These are phyloP conservation scores for Cystobasidiaceae sp. DNA, from an alignment of 1,284 basidiomycete genomes.

Conservation along the genomic window DNA sequence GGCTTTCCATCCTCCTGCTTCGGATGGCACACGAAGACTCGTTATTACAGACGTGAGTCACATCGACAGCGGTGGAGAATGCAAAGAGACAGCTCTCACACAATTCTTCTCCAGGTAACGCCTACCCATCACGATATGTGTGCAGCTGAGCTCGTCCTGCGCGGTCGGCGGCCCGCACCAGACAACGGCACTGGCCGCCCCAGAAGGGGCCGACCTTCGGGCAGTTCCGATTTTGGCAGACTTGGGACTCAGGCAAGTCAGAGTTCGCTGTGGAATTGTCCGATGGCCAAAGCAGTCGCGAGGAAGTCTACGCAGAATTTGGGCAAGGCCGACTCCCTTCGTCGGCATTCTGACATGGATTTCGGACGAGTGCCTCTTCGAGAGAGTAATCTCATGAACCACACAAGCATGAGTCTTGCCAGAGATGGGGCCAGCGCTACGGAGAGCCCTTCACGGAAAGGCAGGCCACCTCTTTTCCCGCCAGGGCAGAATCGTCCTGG, in stretches of 20 bases:
- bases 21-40: not conserved
- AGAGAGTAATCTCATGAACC: conserved; percentile 4
- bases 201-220: not conserved
- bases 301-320: not conserved
- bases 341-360: not conserved
- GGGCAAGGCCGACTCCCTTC: not conserved
- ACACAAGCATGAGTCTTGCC: not conserved
- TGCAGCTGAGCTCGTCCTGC: conserved; percentile 11
- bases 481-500: not conserved
- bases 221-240: no score
- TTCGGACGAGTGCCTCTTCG: not conserved
- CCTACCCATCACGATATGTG: conserved; percentile 15
- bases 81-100: not conserved
- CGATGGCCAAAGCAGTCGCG: no score
- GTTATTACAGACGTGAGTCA: conserved; percentile 18
- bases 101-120: not conserved
- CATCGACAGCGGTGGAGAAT: not conserved
- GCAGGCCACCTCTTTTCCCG: conserved; percentile 1
- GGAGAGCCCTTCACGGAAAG: not conserved
- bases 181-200: not conserved
- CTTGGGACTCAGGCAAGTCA: no score
- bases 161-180: conserved; percentile 6
- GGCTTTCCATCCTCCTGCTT: not conserved
- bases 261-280: no score
- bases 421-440: not conserved